Evolutionary conservation across 768 basidiomycete species (phyloP).

Genomic region (Filobasidium floriforme): DNA sequence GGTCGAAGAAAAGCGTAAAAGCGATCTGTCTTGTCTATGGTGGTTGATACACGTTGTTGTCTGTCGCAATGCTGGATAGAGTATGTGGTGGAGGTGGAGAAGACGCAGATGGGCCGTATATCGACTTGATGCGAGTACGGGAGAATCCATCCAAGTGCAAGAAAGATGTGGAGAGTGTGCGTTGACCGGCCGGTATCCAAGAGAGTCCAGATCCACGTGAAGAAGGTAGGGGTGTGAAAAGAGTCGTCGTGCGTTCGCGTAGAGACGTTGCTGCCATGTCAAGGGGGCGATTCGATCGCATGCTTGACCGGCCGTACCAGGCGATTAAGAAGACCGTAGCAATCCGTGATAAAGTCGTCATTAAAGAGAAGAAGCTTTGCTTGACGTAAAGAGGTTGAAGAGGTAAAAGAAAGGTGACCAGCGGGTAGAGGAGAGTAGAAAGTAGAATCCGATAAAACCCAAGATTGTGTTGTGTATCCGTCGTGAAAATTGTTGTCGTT

Average conservation of each 20-base stretch:
- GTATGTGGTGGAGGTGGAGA: background rate
- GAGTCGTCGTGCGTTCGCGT: too few relatives aligned
- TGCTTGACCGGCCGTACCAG: background rate
- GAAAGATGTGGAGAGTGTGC: background rate
- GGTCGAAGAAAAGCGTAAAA: too few relatives aligned
- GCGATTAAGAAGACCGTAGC: background rate
- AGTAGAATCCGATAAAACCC: background rate
- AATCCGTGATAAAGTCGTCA: background rate
- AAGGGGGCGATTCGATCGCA: background rate
- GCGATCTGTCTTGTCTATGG: background rate
- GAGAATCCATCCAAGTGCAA: background rate
- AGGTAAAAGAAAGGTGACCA: too few relatives aligned
- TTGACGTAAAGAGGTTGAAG: background rate
- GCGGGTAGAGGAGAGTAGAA: too few relatives aligned
- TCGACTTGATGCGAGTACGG: background rate
- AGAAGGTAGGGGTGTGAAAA: background rate
- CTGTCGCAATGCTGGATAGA: conserved; percentile 8
- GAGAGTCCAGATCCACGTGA: background rate
- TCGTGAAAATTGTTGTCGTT: background rate
- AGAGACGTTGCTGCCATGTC: too few relatives aligned
- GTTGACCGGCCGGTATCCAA: background rate
- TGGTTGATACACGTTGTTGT: background rate
- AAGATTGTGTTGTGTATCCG: background rate
- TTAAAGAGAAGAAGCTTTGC: background rate
- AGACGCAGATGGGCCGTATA: background rate